A percentile compares a stretch with the other conserved stretches of the same genome.
Evolutionary conservation across 208 protist species (phyloP).

Genomic region (Endotrypanum monterogeii): DNA sequence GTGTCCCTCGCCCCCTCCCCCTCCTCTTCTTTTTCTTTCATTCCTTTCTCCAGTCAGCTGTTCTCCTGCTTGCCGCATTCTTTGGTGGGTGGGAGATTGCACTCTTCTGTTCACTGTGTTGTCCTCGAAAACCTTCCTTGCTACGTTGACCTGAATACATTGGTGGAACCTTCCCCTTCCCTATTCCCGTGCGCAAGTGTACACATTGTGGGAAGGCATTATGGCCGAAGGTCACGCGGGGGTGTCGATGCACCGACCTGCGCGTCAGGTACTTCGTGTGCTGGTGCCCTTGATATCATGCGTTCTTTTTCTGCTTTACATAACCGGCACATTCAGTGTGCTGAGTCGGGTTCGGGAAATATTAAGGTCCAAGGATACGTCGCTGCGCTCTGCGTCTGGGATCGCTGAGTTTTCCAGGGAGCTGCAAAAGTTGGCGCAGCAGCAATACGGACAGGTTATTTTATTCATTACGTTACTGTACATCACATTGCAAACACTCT

Average conservation of each 20-base stretch:
- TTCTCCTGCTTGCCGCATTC: too few relatives aligned
- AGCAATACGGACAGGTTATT: conserved; percentile 40
- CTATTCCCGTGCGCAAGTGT: background rate
- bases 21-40: too few relatives aligned
- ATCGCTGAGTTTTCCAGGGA: conserved; percentile 52
- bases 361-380: conserved; percentile 27
- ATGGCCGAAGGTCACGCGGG: conserved; percentile 29
- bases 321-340: conserved; percentile 41
- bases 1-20: too few relatives aligned
- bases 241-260: conserved; percentile 8
- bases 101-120: too few relatives aligned
- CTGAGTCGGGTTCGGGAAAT: conserved; percentile 31
- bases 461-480: conserved; percentile 57
- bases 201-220: conserved; percentile 14
- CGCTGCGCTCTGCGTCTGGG: conserved; percentile 39
- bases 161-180: too few relatives aligned
- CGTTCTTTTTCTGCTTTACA: conserved; percentile 37
- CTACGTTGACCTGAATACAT: too few relatives aligned
- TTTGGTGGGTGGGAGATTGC: too few relatives aligned
- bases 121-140: too few relatives aligned
- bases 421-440: conserved; percentile 38
- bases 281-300: conserved; percentile 29
- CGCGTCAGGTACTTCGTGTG: conserved; percentile 13
- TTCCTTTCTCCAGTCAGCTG: too few relatives aligned
- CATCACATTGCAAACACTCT: conserved; percentile 84